Evolutionary conservation across 2,329 filamentous ascomycete genomes (phyloP).

Genomic region (Plectosphaerella plurivora): DNA sequence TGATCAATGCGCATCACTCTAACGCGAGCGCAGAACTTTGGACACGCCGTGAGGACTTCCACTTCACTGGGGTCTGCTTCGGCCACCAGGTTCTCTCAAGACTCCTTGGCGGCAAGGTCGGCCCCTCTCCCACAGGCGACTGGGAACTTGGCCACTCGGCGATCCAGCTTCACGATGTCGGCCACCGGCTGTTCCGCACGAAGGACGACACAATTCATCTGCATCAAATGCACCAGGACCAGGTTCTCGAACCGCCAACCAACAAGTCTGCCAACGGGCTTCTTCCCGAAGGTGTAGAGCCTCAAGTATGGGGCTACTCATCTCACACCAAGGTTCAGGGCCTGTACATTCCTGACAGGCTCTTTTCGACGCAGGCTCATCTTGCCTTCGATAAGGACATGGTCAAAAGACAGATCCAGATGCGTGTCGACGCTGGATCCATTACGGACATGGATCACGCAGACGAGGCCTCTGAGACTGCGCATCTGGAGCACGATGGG

Average conservation of each 20-base stretch:
- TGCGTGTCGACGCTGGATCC: constrained; percentile 53
- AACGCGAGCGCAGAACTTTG: constrained; percentile 35
- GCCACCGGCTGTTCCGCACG: constrained; percentile 64
- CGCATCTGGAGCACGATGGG: constrained; percentile 64
- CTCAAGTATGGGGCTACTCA: constrained; percentile 55
- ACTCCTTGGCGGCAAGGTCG: constrained; percentile 65
- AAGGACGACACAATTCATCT: constrained; percentile 47
- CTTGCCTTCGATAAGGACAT: constrained; percentile 71
- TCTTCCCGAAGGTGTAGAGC: constrained; percentile 34
- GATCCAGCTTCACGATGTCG: constrained; percentile 59
- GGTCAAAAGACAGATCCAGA: constrained; percentile 57
- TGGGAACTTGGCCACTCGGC: constrained; percentile 71
- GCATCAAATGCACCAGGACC: constrained; percentile 78
- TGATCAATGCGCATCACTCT: constrained; percentile 16
- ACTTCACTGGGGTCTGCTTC: constrained; percentile 72
- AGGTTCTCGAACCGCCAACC: constrained; percentile 58
- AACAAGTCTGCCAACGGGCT: constrained; percentile 37
- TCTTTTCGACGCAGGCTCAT: constrained; percentile 76
- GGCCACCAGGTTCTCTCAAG: constrained; percentile 76
- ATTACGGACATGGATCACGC: constrained; percentile 60
- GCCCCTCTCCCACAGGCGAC: constrained; percentile 53
- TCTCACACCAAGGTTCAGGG: constrained; percentile 66
- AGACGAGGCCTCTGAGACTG: constrained; percentile 57
- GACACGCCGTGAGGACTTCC: constrained; percentile 43
- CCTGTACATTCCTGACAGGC: constrained; percentile 59